phyloP scores from a whole-genome alignment of 345 rosid species.

The Salix arbutifolia region DNA sequence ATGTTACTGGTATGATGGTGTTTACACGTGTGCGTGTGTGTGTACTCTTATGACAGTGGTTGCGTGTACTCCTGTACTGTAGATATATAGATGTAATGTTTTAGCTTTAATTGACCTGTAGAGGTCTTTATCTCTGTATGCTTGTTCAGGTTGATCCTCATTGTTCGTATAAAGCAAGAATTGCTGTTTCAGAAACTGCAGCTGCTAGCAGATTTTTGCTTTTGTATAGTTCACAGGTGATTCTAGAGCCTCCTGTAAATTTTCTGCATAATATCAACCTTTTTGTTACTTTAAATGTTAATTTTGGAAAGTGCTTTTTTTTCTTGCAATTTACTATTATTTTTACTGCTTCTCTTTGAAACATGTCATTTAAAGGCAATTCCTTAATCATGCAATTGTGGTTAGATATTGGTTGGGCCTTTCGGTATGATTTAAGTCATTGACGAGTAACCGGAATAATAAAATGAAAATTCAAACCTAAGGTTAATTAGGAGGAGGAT shows the following conservation, averaged over 20 bases:
- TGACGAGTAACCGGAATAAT: neutral
- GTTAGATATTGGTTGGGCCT: neutral
- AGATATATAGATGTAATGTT: no score
- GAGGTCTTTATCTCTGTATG: slow-evolving; percentile 9
- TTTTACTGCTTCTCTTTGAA: neutral
- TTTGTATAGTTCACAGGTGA: slow-evolving; percentile 70
- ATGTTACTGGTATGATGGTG: slow-evolving; percentile 59
- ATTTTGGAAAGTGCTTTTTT: neutral
- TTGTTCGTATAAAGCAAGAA: slow-evolving; percentile 69
- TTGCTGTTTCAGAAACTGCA: slow-evolving; percentile 61
- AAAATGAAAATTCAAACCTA: no score
- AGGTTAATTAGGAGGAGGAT: neutral
- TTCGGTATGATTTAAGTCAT: neutral
- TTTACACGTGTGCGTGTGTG: slow-evolving; percentile 8
- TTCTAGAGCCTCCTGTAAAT: neutral
- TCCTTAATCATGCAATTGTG: neutral
- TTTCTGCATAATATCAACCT: neutral
- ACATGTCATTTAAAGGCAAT: neutral
- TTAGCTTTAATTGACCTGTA: no score
- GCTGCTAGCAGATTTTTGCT: slow-evolving; percentile 79
- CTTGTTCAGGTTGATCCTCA: slow-evolving; percentile 91
- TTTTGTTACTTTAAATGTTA: neutral
- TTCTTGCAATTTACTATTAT: slow-evolving; percentile 2
- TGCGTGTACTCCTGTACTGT: no score
- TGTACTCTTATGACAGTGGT: no score